Evolutionary conservation across 345 rosid species (phyloP).

Genomic region (Dimocarpus longan): DNA sequence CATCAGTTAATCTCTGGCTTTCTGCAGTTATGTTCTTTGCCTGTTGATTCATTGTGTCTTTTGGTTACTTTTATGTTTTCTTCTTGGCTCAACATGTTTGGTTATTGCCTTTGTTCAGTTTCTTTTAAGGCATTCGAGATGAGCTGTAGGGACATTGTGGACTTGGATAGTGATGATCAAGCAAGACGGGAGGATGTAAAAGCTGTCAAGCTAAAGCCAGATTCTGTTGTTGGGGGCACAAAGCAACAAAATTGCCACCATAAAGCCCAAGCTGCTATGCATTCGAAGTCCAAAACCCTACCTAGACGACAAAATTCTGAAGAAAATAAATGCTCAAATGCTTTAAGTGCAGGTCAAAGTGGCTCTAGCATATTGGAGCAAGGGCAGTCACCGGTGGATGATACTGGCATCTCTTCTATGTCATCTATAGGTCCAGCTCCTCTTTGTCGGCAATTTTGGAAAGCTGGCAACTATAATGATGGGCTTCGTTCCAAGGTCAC

Average conservation of each 20-base stretch:
- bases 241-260: slow-evolving; percentile 12
- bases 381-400: slow-evolving; percentile 68
- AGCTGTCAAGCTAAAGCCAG: slow-evolving; percentile 54
- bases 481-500: slow-evolving; percentile 50
- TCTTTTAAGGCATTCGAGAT: slow-evolving; percentile 32
- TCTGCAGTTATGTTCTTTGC: background rate
- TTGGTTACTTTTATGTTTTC: background rate
- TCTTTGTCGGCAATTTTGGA: slow-evolving; percentile 93
- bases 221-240: slow-evolving; percentile 27
- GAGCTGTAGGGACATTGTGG: slow-evolving; percentile 33
- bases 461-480: slow-evolving; percentile 70
- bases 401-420: slow-evolving; percentile 61
- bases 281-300: slow-evolving; percentile 28
- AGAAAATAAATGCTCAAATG: slow-evolving; percentile 57
- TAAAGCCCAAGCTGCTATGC: slow-evolving; percentile 15
- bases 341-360: slow-evolving; percentile 51
- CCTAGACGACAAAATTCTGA: slow-evolving; percentile 47
- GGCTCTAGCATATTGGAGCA: slow-evolving; percentile 70
- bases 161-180: slow-evolving; percentile 38
- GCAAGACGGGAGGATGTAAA: slow-evolving; percentile 37
- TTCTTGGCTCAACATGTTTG: background rate
- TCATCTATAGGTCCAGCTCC: slow-evolving; percentile 67
- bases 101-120: slow-evolving; percentile 3
- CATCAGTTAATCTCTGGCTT: background rate
- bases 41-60: slow-evolving; percentile 1